Evolutionary conservation across 2,329 filamentous ascomycete genomes (phyloP).

Genomic region (Calonectria crousiana): DNA sequence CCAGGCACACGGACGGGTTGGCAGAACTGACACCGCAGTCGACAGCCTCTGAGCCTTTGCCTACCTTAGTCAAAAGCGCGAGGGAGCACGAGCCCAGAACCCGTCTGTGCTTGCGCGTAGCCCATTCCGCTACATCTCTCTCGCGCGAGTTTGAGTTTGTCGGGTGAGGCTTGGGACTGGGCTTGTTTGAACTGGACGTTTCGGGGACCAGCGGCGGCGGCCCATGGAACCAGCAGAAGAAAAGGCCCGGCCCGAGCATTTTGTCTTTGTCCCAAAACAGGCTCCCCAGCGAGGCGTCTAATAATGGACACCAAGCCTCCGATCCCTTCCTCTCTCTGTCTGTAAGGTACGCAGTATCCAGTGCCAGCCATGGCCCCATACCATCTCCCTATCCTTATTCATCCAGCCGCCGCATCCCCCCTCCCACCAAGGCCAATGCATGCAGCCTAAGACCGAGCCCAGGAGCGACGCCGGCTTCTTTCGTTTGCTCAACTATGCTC

Average conservation of each 20-base stretch:
- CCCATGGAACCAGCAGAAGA: slow-evolving; percentile 32
- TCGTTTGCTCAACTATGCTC: slow-evolving; percentile 31
- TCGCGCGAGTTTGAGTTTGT: slow-evolving; percentile 32
- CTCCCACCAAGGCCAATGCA: slow-evolving; percentile 10
- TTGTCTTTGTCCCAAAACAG: slow-evolving; percentile 30
- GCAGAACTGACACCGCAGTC: slow-evolving; percentile 26
- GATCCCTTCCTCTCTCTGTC: slow-evolving; percentile 11
- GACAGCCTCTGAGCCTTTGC: slow-evolving; percentile 29
- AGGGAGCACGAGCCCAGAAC: slow-evolving; percentile 38
- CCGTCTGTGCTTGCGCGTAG: slow-evolving; percentile 37
- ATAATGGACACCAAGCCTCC: slow-evolving; percentile 15
- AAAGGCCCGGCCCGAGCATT: slow-evolving; percentile 42
- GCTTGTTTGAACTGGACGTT: slow-evolving; percentile 22
- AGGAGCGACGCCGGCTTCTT: slow-evolving; percentile 12
- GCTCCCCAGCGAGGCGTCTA: slow-evolving; percentile 6
- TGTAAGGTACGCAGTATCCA: neutral
- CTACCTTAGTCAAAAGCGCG: slow-evolving; percentile 36
- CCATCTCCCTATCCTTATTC: neutral
- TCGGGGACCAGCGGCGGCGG: slow-evolving; percentile 12
- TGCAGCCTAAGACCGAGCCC: slow-evolving; percentile 21
- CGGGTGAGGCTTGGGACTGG: slow-evolving; percentile 30
- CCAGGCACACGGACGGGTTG: slow-evolving; percentile 8
- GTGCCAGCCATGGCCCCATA: slow-evolving; percentile 6
- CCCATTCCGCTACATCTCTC: slow-evolving; percentile 26
- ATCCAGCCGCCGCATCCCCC: slow-evolving; percentile 15